A percentile compares a stretch with the other conserved stretches of the same genome.
Conservation (phyloP, 768 basidiomycete genomes). For the Atractiella rhizophila region DNA sequence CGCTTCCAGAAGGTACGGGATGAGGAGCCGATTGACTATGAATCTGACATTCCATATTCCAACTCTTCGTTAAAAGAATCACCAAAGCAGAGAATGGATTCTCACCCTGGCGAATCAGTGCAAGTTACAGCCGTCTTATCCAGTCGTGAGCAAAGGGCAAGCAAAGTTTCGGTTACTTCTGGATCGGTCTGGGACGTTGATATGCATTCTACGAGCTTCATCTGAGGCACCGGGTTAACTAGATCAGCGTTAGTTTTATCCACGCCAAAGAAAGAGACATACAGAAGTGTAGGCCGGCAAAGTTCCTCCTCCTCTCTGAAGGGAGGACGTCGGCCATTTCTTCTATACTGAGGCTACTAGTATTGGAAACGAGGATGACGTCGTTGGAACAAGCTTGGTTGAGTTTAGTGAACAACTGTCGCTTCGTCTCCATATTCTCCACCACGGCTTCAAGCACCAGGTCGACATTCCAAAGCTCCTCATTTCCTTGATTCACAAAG, state of each 20-base stretch:
- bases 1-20: slow-evolving; percentile 26
- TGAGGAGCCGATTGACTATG: slow-evolving; percentile 25
- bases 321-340: slow-evolving; percentile 22
- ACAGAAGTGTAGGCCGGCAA: slow-evolving; percentile 25
- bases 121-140: not conserved
- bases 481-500: not conserved
- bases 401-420: not conserved
- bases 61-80: not conserved
- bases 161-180: slow-evolving; percentile 20
- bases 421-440: not conserved
- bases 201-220: slow-evolving; percentile 25
- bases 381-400: too few relatives aligned
- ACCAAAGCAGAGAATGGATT: not conserved
- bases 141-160: not conserved
- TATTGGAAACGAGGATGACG: too few relatives aligned
- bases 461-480: not conserved
- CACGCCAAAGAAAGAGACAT: slow-evolving; percentile 19
- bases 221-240: slow-evolving; percentile 13
- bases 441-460: not conserved
- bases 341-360: slow-evolving; percentile 22
- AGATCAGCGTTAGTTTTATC: too few relatives aligned
- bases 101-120: not conserved
- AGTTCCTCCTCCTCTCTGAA: slow-evolving; percentile 19
- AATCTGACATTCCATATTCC: slow-evolving; percentile 15
- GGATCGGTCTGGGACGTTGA: slow-evolving; percentile 21